Evolutionary conservation across 2,329 filamentous ascomycete genomes (phyloP), one percentile per base, ranked within the genome.

Genomic region (Penicillium crustosum): DNA sequence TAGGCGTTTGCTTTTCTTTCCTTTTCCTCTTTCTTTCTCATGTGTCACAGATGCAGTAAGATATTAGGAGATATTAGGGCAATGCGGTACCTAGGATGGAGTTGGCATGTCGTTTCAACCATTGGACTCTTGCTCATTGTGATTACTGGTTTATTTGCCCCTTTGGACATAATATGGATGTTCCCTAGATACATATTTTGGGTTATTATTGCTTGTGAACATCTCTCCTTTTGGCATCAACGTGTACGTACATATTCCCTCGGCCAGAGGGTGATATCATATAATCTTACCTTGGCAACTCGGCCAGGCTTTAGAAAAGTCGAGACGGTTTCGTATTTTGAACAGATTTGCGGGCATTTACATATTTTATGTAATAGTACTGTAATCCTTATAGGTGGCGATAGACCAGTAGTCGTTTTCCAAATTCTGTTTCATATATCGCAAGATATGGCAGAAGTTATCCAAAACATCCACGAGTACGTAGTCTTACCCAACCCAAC

Each of bases 31-130:
- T 47, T 63, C 25, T 48, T 53, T 47, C 43, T 44, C 36, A 45
- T 43, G 48, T 25, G 38, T n/a, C 42, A 45, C 43, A 15, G 43
- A 17, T 42, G 55, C 57, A 56, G 51, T 50, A 58, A 61, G 49
- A 58, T 63, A 59, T 58, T 65, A 64, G 60, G 65, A 58, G 58
- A 66, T 66, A 58, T 49, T 56, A 48, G 43, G 63, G 49, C 53
- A 53, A 60, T 45, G 41, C 36, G 58, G 52, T 62, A 53, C 60
- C 44, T 53, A 39, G 56, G 55, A 56, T 25, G 63, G 58, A 57
- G 55, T 63, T 61, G 48, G 50, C 25, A 10, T 62, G 36, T 59
- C 42, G 49, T 42, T 56, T 55, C 55, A 23, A 29, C 10, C 52
- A 45, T 58, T 45, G 38, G 39, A 39, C 42, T 42, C 25, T 29